Percentiles rank a stretch among this genome's conserved stretches.
Conservation (phyloP, 2,329 filamentous ascomycete genomes). For the Cadophora sp. region DNA sequence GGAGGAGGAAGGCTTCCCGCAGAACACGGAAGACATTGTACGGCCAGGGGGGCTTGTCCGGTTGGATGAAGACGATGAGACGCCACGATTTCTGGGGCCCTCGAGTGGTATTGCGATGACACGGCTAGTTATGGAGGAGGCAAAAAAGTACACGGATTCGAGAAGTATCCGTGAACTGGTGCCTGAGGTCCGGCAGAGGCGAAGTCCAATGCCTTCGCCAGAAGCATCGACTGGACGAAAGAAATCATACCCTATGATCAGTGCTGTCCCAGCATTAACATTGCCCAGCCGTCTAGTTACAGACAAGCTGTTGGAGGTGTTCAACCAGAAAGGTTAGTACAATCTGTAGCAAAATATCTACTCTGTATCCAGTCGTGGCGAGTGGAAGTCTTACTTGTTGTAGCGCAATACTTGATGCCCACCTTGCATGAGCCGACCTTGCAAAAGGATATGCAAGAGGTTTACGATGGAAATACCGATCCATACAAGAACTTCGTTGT, state of each 20-base stretch:
- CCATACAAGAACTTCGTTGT: conserved; percentile 88
- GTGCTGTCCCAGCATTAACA: conserved; percentile 77
- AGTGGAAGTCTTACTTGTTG: conserved; percentile 28
- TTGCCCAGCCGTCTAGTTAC: conserved; percentile 78
- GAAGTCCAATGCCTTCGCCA: conserved; percentile 71
- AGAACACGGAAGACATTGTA: conserved; percentile 83
- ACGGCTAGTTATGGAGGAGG: conserved; percentile 92
- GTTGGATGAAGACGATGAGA: conserved; percentile 84
- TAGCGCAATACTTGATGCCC: conserved; percentile 88
- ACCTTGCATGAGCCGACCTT: conserved; percentile 86
- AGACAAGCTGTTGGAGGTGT: conserved; percentile 82
- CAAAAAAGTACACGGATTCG: conserved; percentile 90
- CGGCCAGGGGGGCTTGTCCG: conserved; percentile 85
- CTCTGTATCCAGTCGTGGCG: not conserved
- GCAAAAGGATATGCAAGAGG: conserved; percentile 76
- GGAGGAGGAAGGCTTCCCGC: conserved; percentile 74
- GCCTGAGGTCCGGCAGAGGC: conserved; percentile 71
- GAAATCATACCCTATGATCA: conserved; percentile 92
- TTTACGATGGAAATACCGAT: conserved; percentile 78
- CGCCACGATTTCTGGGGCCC: conserved; percentile 85
- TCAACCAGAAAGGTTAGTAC: conserved; percentile 77
- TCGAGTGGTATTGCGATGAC: conserved; percentile 97
- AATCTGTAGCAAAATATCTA: not conserved
- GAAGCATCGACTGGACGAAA: conserved; percentile 61
- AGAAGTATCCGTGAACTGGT: conserved; percentile 93